phyloP scores from a whole-genome alignment of 345 rosid genomes.

The Cochlearia excelsa region DNA sequence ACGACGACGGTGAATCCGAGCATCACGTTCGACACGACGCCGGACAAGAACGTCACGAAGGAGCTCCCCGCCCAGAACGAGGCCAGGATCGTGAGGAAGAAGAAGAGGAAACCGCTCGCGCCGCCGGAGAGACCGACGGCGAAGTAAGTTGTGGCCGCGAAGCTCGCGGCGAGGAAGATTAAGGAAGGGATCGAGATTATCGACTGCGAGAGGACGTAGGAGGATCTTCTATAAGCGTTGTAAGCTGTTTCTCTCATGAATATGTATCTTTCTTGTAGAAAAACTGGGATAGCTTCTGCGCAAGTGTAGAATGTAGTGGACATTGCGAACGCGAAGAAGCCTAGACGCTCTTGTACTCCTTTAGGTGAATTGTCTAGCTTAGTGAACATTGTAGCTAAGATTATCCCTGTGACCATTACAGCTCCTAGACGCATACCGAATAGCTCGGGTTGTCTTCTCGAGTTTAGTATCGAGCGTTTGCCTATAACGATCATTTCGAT shows the following conservation, averaged over 20 bases:
- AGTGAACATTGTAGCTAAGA: slow-evolving; percentile 80
- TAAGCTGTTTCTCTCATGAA: slow-evolving; percentile 96
- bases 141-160: slow-evolving; percentile 70
- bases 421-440: slow-evolving; percentile 76
- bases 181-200: slow-evolving; percentile 68
- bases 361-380: slow-evolving; percentile 75
- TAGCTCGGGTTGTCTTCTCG: slow-evolving; percentile 78
- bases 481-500: slow-evolving; percentile 73
- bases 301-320: slow-evolving; percentile 93
- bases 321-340: slow-evolving; percentile 95
- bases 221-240: slow-evolving; percentile 86
- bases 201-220: slow-evolving; percentile 84
- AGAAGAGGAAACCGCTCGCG: slow-evolving; percentile 62
- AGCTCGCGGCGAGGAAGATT: slow-evolving; percentile 58
- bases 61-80: slow-evolving; percentile 97
- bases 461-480: slow-evolving; percentile 60
- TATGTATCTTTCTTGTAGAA: slow-evolving; percentile 87
- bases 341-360: slow-evolving; percentile 82
- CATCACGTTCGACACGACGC: slow-evolving; percentile 81
- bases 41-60: slow-evolving; percentile 85
- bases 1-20: slow-evolving; percentile 82
- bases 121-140: slow-evolving; percentile 84
- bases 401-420: slow-evolving; percentile 74
- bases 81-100: slow-evolving; percentile 57
- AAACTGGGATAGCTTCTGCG: slow-evolving; percentile 88